Percentiles rank a stretch among this genome's conserved stretches.
phyloP scores from a whole-genome alignment of 2,329 filamentous ascomycete genomes.

The Fusarium incarnatum region DNA sequence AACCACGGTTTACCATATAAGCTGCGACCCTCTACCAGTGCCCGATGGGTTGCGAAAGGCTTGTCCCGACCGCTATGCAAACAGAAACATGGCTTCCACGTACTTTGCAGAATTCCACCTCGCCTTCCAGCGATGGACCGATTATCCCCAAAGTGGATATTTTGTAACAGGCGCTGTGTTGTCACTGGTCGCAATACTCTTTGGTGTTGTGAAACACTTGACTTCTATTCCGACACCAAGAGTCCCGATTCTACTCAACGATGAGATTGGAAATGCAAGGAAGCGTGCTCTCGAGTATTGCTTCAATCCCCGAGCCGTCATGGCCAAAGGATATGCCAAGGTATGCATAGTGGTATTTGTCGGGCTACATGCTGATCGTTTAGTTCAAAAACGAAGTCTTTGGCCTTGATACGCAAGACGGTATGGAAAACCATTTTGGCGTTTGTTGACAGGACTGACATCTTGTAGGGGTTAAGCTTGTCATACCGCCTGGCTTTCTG shows the following conservation, averaged over 20 bases:
- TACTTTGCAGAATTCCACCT: not conserved
- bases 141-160: not conserved
- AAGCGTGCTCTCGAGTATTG: conserved; percentile 20
- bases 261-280: conserved; percentile 16
- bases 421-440: rapidly evolving
- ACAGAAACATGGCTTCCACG: not conserved
- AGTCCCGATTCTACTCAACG: conserved; percentile 4
- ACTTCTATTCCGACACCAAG: not conserved
- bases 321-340: conserved; percentile 14
- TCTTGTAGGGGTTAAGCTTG: not conserved
- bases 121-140: not conserved
- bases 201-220: not conserved
- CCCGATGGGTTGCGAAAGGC: not conserved
- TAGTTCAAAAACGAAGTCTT: conserved; percentile 31
- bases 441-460: too few relatives aligned
- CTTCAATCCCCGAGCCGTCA: conserved; percentile 12
- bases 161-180: rapidly evolving
- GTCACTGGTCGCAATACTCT: rapidly evolving
- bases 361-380: rapidly evolving
- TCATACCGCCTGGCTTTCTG: not conserved
- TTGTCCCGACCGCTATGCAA: not conserved
- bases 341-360: rapidly evolving
- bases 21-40: not conserved
- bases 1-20: not conserved
- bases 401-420: conserved; percentile 21